phyloP scores from a whole-genome alignment of 1,284 basidiomycete genomes.

The Fomitopsis pinicola region DNA sequence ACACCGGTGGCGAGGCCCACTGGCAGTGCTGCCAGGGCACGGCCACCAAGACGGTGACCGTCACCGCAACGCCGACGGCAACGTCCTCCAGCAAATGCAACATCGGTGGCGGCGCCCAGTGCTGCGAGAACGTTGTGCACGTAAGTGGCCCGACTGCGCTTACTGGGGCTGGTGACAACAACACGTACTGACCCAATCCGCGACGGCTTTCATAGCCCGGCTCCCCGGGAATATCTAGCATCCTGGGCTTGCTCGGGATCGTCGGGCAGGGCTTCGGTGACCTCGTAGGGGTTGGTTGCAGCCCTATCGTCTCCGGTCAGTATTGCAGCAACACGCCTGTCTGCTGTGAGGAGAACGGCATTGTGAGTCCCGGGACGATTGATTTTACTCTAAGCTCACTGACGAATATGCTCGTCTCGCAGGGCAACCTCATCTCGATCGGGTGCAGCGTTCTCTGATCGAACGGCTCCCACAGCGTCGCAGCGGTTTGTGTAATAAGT shows the following conservation, averaged over 20 bases:
- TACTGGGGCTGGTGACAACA: too few relatives aligned
- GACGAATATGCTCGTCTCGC: neutral
- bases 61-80: slow-evolving; percentile 12
- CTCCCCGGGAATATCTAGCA: neutral
- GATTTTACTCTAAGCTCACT: neutral
- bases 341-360: slow-evolving; percentile 22
- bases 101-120: slow-evolving; percentile 23
- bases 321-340: slow-evolving; percentile 12
- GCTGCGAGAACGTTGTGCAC: slow-evolving; percentile 19
- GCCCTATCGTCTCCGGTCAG: slow-evolving; percentile 16
- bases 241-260: slow-evolving; percentile 16
- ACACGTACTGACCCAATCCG: neutral
- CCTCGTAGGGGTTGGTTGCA: slow-evolving; percentile 20
- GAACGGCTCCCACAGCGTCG: too few relatives aligned
- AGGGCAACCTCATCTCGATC: slow-evolving; percentile 16
- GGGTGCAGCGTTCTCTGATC: slow-evolving; percentile 7
- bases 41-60: slow-evolving; percentile 15
- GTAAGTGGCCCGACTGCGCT: neutral
- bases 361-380: slow-evolving; percentile 11
- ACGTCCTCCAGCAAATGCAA: slow-evolving; percentile 19
- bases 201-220: neutral
- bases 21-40: neutral
- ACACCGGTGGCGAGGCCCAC: too few relatives aligned
- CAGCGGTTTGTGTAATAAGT: neutral
- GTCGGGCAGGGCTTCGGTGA: slow-evolving; percentile 13